Evolutionary conservation across 176 grass and related monocot species (phyloP).

Genomic region (Urochloa ruziziensis): DNA sequence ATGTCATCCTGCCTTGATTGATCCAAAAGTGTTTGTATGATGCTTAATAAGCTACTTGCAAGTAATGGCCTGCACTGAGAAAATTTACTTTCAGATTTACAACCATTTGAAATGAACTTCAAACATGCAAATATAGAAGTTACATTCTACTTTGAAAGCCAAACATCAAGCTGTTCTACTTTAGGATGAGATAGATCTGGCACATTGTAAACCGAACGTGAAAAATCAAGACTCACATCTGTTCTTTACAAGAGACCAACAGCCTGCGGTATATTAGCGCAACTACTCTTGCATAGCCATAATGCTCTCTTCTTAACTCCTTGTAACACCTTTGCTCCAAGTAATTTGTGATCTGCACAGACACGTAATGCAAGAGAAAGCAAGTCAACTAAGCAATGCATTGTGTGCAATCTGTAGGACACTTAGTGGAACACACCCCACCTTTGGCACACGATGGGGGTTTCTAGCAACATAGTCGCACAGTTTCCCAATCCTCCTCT

Average conservation of each 20-base stretch:
- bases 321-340: constrained; percentile 94
- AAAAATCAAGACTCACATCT: constrained; percentile 63
- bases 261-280: constrained; percentile 92
- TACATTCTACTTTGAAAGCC: not conserved
- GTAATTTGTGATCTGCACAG: constrained; percentile 73
- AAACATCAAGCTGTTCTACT: not conserved
- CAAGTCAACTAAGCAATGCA: constrained; percentile 8
- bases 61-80: constrained; percentile 74
- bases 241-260: constrained; percentile 82
- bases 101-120: not conserved
- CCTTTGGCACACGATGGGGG: constrained; percentile 61
- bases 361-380: constrained; percentile 20
- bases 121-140: not conserved
- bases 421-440: not conserved
- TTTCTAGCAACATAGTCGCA: constrained; percentile 75
- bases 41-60: constrained; percentile 85
- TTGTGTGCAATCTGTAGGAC: not conserved
- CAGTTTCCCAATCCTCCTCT: constrained; percentile 66
- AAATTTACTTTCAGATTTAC: constrained; percentile 22
- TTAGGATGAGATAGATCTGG: not conserved
- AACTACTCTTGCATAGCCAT: constrained; percentile 73
- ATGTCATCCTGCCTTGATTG: constrained; percentile 92
- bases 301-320: constrained; percentile 78
- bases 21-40: constrained; percentile 86
- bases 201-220: not conserved